A percentile compares a stretch with the other conserved stretches of the same genome.
These are phyloP conservation scores for Albifimbria verrucaria DNA, from an alignment of 2,329 filamentous ascomycete species.

Conservation along the genomic window DNA sequence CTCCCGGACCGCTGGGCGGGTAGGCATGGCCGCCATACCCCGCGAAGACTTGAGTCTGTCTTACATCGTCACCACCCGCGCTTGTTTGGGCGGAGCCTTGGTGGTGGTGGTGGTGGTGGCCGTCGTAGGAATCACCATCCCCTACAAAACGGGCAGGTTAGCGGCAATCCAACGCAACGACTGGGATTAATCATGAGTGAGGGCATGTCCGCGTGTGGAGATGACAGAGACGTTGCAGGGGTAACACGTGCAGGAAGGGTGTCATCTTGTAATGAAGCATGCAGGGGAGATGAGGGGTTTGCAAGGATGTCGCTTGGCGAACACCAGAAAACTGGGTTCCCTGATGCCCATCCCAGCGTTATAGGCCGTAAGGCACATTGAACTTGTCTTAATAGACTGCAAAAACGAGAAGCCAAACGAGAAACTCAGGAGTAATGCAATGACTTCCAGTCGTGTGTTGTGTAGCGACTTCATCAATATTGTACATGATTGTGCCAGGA, in stretches of 20 bases:
- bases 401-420: constrained; percentile 27
- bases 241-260: background rate
- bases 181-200: background rate
- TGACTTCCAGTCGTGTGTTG: background rate
- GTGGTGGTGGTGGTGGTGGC: constrained; percentile 66
- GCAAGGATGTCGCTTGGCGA: background rate
- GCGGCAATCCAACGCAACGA: background rate
- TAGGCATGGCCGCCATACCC: constrained; percentile 63
- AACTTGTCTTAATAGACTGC: too few relatives aligned
- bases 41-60: constrained; percentile 71
- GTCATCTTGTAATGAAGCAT: background rate
- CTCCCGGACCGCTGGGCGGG: constrained; percentile 44
- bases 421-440: constrained; percentile 27
- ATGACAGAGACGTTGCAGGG: background rate
- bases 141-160: constrained; percentile 36
- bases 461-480: constrained; percentile 49
- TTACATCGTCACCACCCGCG: constrained; percentile 59
- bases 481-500: constrained; percentile 47
- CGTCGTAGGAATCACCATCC: constrained; percentile 60
- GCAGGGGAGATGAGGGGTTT: background rate
- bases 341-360: constrained; percentile 24
- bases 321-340: constrained; percentile 15
- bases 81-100: constrained; percentile 50
- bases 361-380: constrained; percentile 29
- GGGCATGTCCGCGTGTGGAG: background rate